phyloP scores from a whole-genome alignment of 2,329 filamentous ascomycete genomes.

The Fusarium sp. region DNA sequence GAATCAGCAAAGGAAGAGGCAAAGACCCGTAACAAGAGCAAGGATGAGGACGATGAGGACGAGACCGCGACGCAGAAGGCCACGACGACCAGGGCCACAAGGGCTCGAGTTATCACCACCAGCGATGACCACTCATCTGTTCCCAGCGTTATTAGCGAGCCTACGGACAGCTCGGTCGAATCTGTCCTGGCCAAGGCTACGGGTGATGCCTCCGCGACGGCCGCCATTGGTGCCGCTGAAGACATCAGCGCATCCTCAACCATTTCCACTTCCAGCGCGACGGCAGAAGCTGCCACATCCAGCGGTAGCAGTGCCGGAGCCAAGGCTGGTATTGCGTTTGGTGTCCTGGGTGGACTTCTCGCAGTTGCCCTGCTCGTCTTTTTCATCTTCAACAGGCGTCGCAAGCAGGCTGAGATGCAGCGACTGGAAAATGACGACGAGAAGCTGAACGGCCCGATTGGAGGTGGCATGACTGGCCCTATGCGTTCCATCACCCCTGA shows the following conservation, averaged over 20 bases:
- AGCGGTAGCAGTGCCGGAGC: conserved; percentile 52
- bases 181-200: conserved; percentile 50
- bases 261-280: conserved; percentile 37
- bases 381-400: conserved; percentile 77
- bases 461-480: conserved; percentile 41
- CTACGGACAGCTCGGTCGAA: conserved; percentile 44
- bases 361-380: conserved; percentile 76
- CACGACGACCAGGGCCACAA: conserved; percentile 37
- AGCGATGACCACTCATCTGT: conserved; percentile 38
- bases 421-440: conserved; percentile 71
- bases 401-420: conserved; percentile 71
- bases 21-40: conserved; percentile 28
- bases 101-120: conserved; percentile 26
- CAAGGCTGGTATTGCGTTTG: conserved; percentile 88
- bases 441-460: conserved; percentile 64
- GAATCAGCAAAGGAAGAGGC: conserved; percentile 11
- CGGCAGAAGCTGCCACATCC: conserved; percentile 31
- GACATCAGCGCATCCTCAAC: conserved; percentile 31
- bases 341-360: conserved; percentile 78
- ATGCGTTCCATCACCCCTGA: conserved; percentile 28
- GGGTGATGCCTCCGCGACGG: conserved; percentile 29
- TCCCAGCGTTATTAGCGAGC: conserved; percentile 45
- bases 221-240: conserved; percentile 19
- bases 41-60: conserved; percentile 12
- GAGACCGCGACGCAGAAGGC: conserved; percentile 7